Evolutionary conservation across 1,284 basidiomycete species (phyloP), one percentile per base, ranked within the genome.

Genomic region (Austroboletus olivaceoglutinosus): DNA sequence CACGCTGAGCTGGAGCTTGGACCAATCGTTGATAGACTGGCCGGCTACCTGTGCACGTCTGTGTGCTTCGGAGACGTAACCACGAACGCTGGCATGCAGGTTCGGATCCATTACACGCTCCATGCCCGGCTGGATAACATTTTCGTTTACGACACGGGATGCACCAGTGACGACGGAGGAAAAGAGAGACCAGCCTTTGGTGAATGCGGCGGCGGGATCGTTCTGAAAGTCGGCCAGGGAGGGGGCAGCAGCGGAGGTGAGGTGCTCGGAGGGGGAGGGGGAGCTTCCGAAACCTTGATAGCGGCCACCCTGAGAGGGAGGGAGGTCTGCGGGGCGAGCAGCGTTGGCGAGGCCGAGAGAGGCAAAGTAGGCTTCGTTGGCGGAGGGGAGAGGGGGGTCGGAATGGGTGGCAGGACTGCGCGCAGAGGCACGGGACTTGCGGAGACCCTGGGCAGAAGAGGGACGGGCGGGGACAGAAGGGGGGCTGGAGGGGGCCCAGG

Each of bases 141-240:
- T 87, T 67, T 91, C 87, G 51, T 78, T 77, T 31, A 93, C 86
- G n/a, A 68, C 83, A 59, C 81, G 82, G 7, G 84, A 78, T 18
- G 89, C 90, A 44, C 85, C 87, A 2, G 72, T 79, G 18, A 93
- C 81, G 21, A 81, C 89, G 1, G 86, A 77, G 36, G 87, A 85
- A 58, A 93, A 83, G 38, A 93, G 70, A 16, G 88, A 89, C 91
- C 91, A 93, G 42, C 91, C 89, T 70, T 92, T 92, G 62, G 80
- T 81, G 9, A 93, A 70, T 1, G 91, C 91, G 16, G 79, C 82
- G 45, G 82, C 72, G 0, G 91, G 91, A 63, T 90, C 88, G 44
- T 88, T 83, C 62, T 91, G 86, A 25, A 93, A 68, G n/a, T 93
- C 90, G 27, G 71, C 65, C 3, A 93, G 64, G 0, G 80, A 76